Percentiles rank a stretch among this genome's conserved stretches.
Evolutionary conservation across 73 alveolate species (phyloP).

Genomic region (Paramecium caudatum): DNA sequence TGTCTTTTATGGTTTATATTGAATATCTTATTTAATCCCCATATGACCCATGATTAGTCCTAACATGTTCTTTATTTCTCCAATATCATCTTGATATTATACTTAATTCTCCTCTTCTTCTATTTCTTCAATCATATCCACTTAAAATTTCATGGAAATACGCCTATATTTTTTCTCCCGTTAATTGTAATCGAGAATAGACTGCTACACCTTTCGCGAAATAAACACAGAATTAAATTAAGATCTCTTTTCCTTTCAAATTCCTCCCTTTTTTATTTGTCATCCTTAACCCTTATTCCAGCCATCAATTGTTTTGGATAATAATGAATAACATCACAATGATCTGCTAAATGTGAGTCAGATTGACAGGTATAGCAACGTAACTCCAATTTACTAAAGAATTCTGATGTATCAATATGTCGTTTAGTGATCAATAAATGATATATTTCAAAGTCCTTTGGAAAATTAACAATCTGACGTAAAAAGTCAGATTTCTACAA

Average conservation of each 20-base stretch:
- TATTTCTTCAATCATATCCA: background rate
- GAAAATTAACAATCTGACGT: background rate
- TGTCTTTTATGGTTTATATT: background rate
- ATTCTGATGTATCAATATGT: background rate
- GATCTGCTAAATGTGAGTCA: background rate
- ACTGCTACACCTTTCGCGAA: background rate
- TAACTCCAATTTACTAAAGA: background rate
- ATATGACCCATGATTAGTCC: background rate
- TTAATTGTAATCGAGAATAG: background rate
- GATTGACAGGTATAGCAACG: conserved; percentile 9
- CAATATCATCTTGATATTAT: conserved; percentile 2
- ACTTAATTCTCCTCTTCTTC: conserved; percentile 45
- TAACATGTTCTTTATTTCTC: conserved; percentile 26
- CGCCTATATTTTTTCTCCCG: background rate
- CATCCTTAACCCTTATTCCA: conserved; percentile 16
- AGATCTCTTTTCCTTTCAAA: background rate
- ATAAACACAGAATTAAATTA: background rate
- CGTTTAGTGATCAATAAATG: conserved; percentile 2
- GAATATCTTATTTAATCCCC: background rate
- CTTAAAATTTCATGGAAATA: background rate
- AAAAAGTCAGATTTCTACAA: background rate
- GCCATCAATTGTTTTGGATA: background rate
- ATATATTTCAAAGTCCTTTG: conserved; percentile 36
- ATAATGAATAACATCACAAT: conserved; percentile 49
- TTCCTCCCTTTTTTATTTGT: background rate